phyloP scores from a whole-genome alignment of 768 basidiomycete species.

The Pluteus cervinus region DNA sequence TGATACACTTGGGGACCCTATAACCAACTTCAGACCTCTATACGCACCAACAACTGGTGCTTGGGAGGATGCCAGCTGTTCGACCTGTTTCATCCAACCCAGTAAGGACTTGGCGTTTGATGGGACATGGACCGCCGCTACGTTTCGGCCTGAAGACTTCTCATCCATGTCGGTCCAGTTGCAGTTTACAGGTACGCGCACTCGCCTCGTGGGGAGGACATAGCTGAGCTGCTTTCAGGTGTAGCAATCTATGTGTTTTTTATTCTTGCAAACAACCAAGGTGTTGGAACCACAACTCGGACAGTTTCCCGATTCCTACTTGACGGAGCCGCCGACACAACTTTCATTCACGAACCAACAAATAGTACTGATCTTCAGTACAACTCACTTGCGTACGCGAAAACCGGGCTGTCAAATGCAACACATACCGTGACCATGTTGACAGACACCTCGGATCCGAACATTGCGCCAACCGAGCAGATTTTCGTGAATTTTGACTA shows the following conservation, averaged over 20 bases:
- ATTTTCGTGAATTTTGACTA: conserved; percentile 15
- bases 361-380: conserved; percentile 9
- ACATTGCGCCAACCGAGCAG: background rate
- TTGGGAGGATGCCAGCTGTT: conserved; percentile 19
- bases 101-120: conserved; percentile 13
- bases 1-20: conserved; percentile 25
- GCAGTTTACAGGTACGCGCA: background rate
- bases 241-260: conserved; percentile 11
- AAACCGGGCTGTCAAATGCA: conserved; percentile 8
- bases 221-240: conserved; percentile 3
- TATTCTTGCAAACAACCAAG: conserved; percentile 10
- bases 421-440: conserved; percentile 8
- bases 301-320: conserved; percentile 18
- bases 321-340: conserved; percentile 7
- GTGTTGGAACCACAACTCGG: conserved; percentile 7
- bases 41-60: conserved; percentile 17
- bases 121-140: conserved; percentile 23
- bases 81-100: conserved; percentile 17
- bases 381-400: conserved; percentile 12
- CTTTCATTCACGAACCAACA: conserved; percentile 13
- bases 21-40: conserved; percentile 15
- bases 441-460: conserved; percentile 5
- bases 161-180: conserved; percentile 13
- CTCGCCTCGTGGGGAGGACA: background rate
- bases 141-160: conserved; percentile 16